Evolutionary conservation across 495 filamentous ascomycete genomes (phyloP).

Genomic region (Talaromyces thailandensis): DNA sequence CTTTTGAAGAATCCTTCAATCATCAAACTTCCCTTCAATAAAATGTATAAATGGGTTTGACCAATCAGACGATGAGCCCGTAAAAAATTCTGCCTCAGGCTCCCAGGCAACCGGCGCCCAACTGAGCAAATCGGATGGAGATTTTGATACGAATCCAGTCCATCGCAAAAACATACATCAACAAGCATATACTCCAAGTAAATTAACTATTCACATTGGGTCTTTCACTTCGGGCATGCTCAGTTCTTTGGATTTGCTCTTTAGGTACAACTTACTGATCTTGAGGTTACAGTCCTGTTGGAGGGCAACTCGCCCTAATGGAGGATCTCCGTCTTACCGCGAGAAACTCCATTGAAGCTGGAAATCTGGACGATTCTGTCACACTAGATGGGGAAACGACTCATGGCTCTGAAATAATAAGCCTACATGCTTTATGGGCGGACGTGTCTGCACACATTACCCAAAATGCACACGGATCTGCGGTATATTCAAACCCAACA

Average conservation of each 20-base stretch:
- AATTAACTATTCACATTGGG: neutral
- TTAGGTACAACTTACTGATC: neutral
- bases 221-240: neutral
- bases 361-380: constrained; percentile 1
- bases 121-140: neutral
- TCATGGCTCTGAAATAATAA: constrained; percentile 3
- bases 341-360: constrained; percentile 16
- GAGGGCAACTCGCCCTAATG: constrained; percentile 14
- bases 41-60: neutral
- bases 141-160: neutral
- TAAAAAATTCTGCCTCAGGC: neutral
- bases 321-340: constrained; percentile 24
- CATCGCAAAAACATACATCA: neutral
- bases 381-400: constrained; percentile 2
- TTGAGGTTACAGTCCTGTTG: neutral
- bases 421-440: constrained; percentile 21
- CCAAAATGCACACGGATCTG: neutral
- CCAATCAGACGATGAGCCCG: neutral
- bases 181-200: neutral
- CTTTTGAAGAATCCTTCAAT: neutral
- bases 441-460: constrained; percentile 19
- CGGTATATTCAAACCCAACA: constrained; percentile 6
- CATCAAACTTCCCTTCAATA: no score
- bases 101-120: neutral
- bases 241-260: neutral